Base-by-base conservation (phyloP, 805 yeast species). In the Lipomyces yamanashiensis region DNA sequence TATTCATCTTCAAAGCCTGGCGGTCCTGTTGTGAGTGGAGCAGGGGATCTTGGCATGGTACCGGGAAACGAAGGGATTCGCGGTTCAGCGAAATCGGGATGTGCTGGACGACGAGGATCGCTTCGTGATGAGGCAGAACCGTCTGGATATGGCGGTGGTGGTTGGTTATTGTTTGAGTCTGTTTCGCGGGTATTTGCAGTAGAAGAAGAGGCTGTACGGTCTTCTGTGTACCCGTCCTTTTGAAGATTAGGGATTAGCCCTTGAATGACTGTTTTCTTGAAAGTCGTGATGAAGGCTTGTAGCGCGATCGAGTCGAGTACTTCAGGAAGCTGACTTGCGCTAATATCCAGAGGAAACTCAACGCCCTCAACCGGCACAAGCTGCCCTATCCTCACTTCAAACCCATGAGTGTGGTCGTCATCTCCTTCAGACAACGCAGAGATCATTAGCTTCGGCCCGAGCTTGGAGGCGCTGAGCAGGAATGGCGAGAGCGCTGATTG, bases 1-100 rank as follows among this genome's bases (percentile, higher is more conserved):
- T 74, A 73, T 61, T 78, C 81, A 67, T 81, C 83, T 48, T 82
- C 85, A 67, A 81, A 78, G 7, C 77, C 80, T 0, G 81, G 81
- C 7, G 78, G 77, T 1, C 70, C 71, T 4, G 71, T 71, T 2
- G 74, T 67, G 19, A 60, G 53, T 33, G 72, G 62, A 5, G 68
- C 62, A 13, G 69, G 59, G 40, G 34, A 45, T 43, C 58, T 44
- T 5, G 57, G 61, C 23, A 49, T 19, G 1, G 36, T 34, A 28
- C 28, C 48, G 2, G 60, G 54, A 15, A 48, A 44, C 15, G 54
- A 21, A n/a, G 59, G 52, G 2, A n/a, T 7, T 19, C 50, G 44
- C 7, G 48, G 44, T 23, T 33, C 54, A 8, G 60, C 54, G 21
- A 40, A 15, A 45, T 37, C 44, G 1, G 61, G 65, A 21, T 36